Conservation (phyloP, 2,329 filamentous ascomycete genomes). For the Helicocarpus griseus region DNA sequence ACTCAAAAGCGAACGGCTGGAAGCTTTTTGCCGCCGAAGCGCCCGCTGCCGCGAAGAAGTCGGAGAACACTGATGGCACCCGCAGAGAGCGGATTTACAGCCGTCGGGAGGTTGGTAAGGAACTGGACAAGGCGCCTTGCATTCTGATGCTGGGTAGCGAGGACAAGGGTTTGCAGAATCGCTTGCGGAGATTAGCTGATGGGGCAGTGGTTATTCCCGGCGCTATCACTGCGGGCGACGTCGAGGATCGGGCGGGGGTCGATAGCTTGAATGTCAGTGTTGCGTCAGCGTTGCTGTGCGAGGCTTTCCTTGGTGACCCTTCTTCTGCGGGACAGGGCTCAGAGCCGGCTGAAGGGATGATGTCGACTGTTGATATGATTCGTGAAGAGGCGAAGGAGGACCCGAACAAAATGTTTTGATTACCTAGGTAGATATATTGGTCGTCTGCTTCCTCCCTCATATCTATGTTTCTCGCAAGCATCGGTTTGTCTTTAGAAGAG, state of each 20-base stretch:
- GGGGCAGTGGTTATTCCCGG: constrained; percentile 53
- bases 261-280: constrained; percentile 94
- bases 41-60: constrained; percentile 22
- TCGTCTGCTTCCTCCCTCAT: too few relatives aligned
- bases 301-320: constrained; percentile 27
- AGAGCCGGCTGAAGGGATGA: not conserved
- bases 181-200: constrained; percentile 58
- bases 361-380: constrained; percentile 2
- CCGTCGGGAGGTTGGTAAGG: constrained; percentile 9
- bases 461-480: too few relatives aligned
- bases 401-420: constrained; percentile 4
- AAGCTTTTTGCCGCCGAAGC: constrained; percentile 65
- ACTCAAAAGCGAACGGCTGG: constrained; percentile 66
- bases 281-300: constrained; percentile 61
- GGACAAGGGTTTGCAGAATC: constrained; percentile 59
- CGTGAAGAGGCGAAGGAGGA: constrained; percentile 2
- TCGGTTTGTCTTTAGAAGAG: too few relatives aligned
- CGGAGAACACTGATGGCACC: constrained; percentile 27
- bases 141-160: constrained; percentile 79
- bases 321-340: not conserved
- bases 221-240: constrained; percentile 28
- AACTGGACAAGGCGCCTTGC: constrained; percentile 53
- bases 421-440: not conserved
- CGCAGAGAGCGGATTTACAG: constrained; percentile 6
- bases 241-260: constrained; percentile 44